Base-by-base conservation (phyloP, 2,329 filamentous ascomycete genomes). In the Metarhizium sp. region DNA sequence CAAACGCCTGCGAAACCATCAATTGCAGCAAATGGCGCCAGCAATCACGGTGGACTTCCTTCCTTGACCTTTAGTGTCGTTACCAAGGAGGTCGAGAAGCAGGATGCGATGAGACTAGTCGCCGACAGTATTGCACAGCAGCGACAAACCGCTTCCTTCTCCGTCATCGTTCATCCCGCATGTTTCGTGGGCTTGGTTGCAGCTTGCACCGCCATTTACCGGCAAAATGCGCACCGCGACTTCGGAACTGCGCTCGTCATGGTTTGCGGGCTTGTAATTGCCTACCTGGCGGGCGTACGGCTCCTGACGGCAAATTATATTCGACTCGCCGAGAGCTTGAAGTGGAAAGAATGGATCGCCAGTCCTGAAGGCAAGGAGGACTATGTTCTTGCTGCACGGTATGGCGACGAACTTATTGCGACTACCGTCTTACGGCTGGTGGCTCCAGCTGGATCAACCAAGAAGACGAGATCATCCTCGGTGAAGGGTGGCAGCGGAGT, bases 111-210 rank as follows among this genome's bases (percentile, higher is more conserved):
- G 54, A 80, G 80, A 58, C 78, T 95, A 18, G 78, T 95, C 50
- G 85, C 88, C 53, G 89, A 94, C 72, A 89, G 85, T 60, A 83
- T 95, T 55, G 88, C 89, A 30, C 87, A 95, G 67, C 90, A 94
- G 72, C 85, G 88, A 53, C 85, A 90, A 67, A 70, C 79, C 4
- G 84, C 88, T 7, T 81, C 84, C 14, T 73, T 75, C 51, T 73
- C 80, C 58, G 72, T 94, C 58, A 77, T 90, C 59, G 81, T 80
- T 64, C 81, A 90, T 69, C 82, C 81, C 0, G 65, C 78, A 25
- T 72, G 75, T 49, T 62, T 84, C 1, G 69, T 76, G 5, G 66
- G 73, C 13, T 72, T 83, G 18, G 60, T 70, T 45, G 66, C 69
- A 2, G 61, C 78, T 8, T 59, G 67, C 11, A 73, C 69, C 1